Base-by-base conservation (phyloP, 495 filamentous ascomycete species). In the Aspergillus avenaceus region DNA sequence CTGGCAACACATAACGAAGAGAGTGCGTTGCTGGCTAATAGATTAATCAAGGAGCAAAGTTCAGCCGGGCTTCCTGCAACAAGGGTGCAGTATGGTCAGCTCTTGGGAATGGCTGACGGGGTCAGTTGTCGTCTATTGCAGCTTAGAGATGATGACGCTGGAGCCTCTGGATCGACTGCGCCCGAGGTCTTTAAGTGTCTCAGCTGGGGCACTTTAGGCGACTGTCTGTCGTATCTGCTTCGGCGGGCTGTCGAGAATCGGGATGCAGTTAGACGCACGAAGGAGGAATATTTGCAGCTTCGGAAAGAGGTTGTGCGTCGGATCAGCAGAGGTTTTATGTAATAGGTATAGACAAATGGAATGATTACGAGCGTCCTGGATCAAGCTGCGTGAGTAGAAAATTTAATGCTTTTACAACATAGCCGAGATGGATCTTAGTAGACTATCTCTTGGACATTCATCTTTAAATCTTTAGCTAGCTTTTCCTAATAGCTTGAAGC, bases 51-150 rank as follows among this genome's bases (percentile, higher is more conserved):
- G 32, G 50, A 67, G n/a, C 66, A 67, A 1, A 14, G 61, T 0
- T 47, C 38, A 21, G 63, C 55, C 0, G 58, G 59, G 2, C 46
- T 63, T 8, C 70, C 67, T 13, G 72, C 64, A 6, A 60, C 68
- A 16, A 59, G 62, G 26, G 65, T 72, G 21, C 61, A 64, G 3
- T 76, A 70, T 50, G 73, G 52, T 1, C 91, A 97, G 67, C 72
- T 97, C 13, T 84, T 90, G 70, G 91, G 91, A 8, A 96, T 96
- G 90, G 88, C 91, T 5, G 91, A 97, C 54, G 90, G 95, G 58
- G 81, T 96, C 7, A 87, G 82, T 59, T 88, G 87, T 55, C 83
- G 84, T 46, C 67, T 96, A 18, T 74, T 95, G 24, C 67, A 78
- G 37, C 52, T 72, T 45, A 65, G 70, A 44, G 65, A 55, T 6